These are phyloP conservation scores for Globisporangium ultimum DNA, from an alignment of 352 stramenopile species.

Conservation along the genomic window DNA sequence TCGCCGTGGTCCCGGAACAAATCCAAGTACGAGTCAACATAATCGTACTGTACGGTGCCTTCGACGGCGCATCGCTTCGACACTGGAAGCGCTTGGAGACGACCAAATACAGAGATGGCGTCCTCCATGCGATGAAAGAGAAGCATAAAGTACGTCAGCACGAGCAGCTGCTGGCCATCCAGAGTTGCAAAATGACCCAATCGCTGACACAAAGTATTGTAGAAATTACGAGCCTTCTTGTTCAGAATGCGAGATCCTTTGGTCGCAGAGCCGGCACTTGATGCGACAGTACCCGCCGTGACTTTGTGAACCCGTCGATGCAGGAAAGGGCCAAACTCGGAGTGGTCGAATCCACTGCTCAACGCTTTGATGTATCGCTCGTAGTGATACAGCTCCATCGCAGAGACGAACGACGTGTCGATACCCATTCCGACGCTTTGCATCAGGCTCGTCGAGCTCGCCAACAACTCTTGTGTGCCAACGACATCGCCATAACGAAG, in stretches of 20 bases:
- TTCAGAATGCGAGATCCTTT: slow-evolving; percentile 31
- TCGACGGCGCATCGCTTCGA: slow-evolving; percentile 9
- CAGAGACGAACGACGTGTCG: slow-evolving; percentile 22
- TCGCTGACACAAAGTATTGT: slow-evolving; percentile 34
- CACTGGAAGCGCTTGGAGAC: slow-evolving; percentile 11
- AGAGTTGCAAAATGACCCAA: slow-evolving; percentile 27
- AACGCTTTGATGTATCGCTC: slow-evolving; percentile 14
- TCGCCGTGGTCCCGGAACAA: slow-evolving; percentile 29
- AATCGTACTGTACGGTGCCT: slow-evolving; percentile 45
- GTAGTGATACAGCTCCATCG: slow-evolving; percentile 21
- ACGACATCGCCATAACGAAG: slow-evolving; percentile 39
- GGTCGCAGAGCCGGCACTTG: slow-evolving; percentile 7
- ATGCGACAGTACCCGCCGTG: slow-evolving; percentile 12
- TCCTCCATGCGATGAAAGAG: slow-evolving; percentile 37
- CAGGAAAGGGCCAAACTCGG: slow-evolving; percentile 49
- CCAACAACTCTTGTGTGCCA: slow-evolving; percentile 29
- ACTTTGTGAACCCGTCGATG: slow-evolving; percentile 36
- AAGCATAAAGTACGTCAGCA: slow-evolving; percentile 48
- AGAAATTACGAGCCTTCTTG: slow-evolving; percentile 33
- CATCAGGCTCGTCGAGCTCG: slow-evolving; percentile 15
- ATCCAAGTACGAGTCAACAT: slow-evolving; percentile 58
- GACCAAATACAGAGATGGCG: slow-evolving; percentile 30
- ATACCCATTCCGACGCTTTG: slow-evolving; percentile 30
- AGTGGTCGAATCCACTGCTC: slow-evolving; percentile 33
- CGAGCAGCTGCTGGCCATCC: slow-evolving; percentile 29